Evolutionary conservation across 1,139 yeast species (phyloP).

Genomic region (Candida gigantensis): DNA sequence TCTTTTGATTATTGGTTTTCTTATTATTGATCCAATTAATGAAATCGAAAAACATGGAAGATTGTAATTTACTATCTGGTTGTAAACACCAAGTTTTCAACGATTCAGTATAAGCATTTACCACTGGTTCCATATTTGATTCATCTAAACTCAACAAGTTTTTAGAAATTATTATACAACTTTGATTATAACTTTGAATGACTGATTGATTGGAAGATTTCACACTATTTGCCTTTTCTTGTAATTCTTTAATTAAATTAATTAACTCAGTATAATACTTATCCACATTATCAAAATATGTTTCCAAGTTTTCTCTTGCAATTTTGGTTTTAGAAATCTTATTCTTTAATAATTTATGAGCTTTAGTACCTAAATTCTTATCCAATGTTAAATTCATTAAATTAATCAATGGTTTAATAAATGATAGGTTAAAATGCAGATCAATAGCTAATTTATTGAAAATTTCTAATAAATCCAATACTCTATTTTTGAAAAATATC

Average conservation of each 20-base stretch:
- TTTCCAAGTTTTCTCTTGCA: conserved; percentile 20
- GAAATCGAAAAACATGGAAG: conserved; percentile 72
- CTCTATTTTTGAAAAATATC: conserved; percentile 74
- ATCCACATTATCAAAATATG: conserved; percentile 20
- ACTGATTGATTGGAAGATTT: conserved; percentile 52
- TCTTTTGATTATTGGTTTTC: conserved; percentile 11
- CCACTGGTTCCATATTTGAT: conserved; percentile 34
- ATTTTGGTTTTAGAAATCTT: conserved; percentile 59
- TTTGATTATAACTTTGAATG: conserved; percentile 58
- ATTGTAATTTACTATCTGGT: conserved; percentile 50
- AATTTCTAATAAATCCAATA: conserved; percentile 72
- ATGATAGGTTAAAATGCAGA: conserved; percentile 41
- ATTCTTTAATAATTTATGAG: conserved; percentile 67
- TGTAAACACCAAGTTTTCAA: conserved; percentile 62
- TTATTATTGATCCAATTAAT: conserved; percentile 73
- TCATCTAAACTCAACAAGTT: conserved; percentile 43
- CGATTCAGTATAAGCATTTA: conserved; percentile 57
- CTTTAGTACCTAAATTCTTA: conserved; percentile 67
- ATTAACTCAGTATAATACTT: conserved; percentile 20
- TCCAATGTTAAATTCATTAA: conserved; percentile 69
- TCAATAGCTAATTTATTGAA: conserved; percentile 52
- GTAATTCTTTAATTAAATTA: conserved; percentile 32
- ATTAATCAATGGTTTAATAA: conserved; percentile 60
- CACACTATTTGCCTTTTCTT: conserved; percentile 41
- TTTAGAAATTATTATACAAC: conserved; percentile 64